phyloP scores from a whole-genome alignment of 306 rosid genomes.

The Vigna reflexopilosa region DNA sequence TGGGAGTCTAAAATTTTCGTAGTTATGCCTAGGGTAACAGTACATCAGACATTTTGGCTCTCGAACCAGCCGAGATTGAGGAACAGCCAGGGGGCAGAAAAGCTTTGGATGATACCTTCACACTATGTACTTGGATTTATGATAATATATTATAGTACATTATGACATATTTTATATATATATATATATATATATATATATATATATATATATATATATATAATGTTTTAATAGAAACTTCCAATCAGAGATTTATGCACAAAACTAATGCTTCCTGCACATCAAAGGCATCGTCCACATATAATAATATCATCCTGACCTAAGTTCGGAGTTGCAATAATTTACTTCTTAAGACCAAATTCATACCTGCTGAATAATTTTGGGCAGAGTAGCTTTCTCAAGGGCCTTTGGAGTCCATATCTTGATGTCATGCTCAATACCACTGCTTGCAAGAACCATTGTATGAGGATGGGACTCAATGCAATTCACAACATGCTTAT shows the following conservation, averaged over 20 bases:
- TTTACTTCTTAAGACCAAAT: conserved; percentile 40
- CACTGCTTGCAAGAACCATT: conserved; percentile 93
- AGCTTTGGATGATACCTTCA: conserved; percentile 14
- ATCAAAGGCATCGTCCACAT: conserved; percentile 28
- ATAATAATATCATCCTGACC: conserved; percentile 28
- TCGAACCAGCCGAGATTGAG: background rate
- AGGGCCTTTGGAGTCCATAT: conserved; percentile 91
- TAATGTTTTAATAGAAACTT: conserved; percentile 1
- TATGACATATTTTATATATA: background rate
- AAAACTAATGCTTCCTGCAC: conserved; percentile 26
- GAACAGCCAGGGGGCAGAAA: conserved; percentile 2
- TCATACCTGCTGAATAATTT: conserved; percentile 75
- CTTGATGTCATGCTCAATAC: conserved; percentile 85
- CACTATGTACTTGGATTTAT: conserved; percentile 25
- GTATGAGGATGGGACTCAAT: conserved; percentile 92
- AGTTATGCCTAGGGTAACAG: conserved; percentile 15
- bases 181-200: background rate
- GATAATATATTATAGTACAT: background rate
- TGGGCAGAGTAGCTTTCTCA: conserved; percentile 81
- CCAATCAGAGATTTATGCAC: conserved; percentile 20
- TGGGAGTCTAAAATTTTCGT: background rate
- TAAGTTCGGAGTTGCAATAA: conserved; percentile 28
- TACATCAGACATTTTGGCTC: conserved; percentile 19
- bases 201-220: background rate
- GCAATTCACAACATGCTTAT: conserved; percentile 83